Evolutionary conservation across 148 eudicot genomes (phyloP).

Genomic region (Rhododendron vialii): DNA sequence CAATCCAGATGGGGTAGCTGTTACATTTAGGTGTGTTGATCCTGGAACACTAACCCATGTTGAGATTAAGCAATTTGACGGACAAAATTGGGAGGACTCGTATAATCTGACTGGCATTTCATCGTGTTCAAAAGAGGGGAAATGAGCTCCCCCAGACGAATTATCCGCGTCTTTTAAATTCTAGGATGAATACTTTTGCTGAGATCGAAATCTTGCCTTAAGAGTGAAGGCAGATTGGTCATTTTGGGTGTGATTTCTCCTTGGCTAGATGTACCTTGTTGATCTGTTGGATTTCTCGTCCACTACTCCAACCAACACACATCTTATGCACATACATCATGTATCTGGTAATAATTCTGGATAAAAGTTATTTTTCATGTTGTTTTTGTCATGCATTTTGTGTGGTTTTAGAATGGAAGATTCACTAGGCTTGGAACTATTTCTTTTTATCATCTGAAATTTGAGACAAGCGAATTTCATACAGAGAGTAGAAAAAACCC

Average conservation of each 20-base stretch:
- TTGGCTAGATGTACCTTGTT: background rate
- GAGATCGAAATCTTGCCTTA: background rate
- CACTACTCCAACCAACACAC: background rate
- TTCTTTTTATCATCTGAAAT: background rate
- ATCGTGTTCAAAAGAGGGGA: conserved; percentile 39
- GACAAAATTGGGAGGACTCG: conserved; percentile 65
- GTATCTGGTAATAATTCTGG: background rate
- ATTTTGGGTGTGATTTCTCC: background rate
- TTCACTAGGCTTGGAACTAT: background rate
- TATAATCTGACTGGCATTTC: conserved; percentile 50
- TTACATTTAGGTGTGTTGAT: conserved; percentile 67
- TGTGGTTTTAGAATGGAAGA: background rate
- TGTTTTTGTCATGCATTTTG: background rate
- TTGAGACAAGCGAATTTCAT: too few species aligned
- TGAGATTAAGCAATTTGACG: conserved; percentile 59
- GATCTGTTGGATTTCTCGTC: background rate
- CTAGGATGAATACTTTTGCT: too few species aligned
- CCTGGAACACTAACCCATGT: conserved; percentile 61
- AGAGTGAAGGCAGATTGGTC: background rate
- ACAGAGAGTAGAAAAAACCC: too few species aligned
- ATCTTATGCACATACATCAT: background rate
- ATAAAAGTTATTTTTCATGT: background rate
- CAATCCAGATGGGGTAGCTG: conserved; percentile 80
- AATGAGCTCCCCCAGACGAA: background rate
- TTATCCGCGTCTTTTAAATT: background rate